Evolutionary conservation across 139 green algal species (phyloP).

Genomic region (Volvox reticuliferus): DNA sequence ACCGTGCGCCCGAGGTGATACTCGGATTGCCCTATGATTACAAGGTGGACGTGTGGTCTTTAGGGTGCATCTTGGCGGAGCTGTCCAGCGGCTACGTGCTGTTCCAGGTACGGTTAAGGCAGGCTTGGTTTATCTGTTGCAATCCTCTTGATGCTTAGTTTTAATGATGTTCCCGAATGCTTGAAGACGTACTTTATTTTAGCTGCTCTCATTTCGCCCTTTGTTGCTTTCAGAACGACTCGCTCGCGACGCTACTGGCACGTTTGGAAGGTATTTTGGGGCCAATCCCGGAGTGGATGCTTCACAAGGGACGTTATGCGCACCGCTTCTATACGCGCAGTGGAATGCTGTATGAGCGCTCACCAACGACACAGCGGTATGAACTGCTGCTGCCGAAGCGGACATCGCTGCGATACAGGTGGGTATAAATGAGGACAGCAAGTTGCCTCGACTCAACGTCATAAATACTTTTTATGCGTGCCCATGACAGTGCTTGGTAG

Average conservation of each 20-base stretch:
- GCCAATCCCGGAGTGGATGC: conserved; percentile 82
- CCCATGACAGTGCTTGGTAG: no score
- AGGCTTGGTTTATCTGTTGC: background rate
- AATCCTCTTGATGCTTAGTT: background rate
- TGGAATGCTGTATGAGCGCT: conserved; percentile 80
- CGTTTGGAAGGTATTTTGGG: conserved; percentile 92
- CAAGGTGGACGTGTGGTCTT: conserved; percentile 95
- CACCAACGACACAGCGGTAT: conserved; percentile 63
- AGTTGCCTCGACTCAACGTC: no score
- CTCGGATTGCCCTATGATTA: conserved; percentile 90
- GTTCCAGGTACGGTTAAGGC: conserved; percentile 75
- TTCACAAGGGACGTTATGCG: conserved; percentile 78
- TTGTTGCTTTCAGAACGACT: conserved; percentile 83
- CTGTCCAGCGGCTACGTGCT: conserved; percentile 90
- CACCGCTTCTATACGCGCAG: conserved; percentile 89
- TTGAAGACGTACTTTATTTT: no score
- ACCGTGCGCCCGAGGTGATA: conserved; percentile 97
- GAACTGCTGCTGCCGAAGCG: conserved; percentile 84
- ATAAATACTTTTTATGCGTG: no score
- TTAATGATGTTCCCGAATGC: background rate
- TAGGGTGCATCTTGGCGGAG: conserved; percentile 98
- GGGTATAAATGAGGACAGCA: background rate
- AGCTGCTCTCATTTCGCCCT: background rate
- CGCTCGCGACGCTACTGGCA: conserved; percentile 87
- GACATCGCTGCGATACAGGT: conserved; percentile 67